Conservation (phyloP, 2,329 filamentous ascomycete genomes). For the Hypoxylon sp. region DNA sequence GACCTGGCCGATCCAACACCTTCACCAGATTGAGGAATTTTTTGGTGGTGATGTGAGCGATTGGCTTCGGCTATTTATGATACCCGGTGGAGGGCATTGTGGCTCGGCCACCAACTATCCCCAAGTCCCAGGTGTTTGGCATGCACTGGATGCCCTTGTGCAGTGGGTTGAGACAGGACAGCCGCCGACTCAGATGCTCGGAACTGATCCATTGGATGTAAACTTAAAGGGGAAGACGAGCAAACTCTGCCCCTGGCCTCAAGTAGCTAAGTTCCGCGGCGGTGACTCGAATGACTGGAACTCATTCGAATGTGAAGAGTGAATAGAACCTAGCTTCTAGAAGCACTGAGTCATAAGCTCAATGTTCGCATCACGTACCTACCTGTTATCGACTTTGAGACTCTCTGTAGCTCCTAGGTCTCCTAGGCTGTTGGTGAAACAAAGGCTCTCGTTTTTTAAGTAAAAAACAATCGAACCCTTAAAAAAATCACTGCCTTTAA, state of each 20-base stretch:
- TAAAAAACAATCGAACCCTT: no score
- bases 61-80: slow-evolving; percentile 58
- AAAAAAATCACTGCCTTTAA: no score
- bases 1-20: slow-evolving; percentile 57
- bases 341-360: not conserved
- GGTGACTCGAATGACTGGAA: slow-evolving; percentile 43
- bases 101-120: slow-evolving; percentile 55
- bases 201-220: slow-evolving; percentile 52
- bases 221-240: slow-evolving; percentile 50
- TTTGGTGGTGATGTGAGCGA: slow-evolving; percentile 50
- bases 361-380: no score
- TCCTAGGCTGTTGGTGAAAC: no score
- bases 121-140: slow-evolving; percentile 54
- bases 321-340: not conserved
- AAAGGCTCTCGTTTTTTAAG: no score
- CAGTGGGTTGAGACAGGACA: slow-evolving; percentile 56
- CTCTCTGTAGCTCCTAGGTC: no score
- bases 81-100: slow-evolving; percentile 59
- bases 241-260: slow-evolving; percentile 48
- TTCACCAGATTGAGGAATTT: slow-evolving; percentile 53
- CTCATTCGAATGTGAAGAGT: slow-evolving; percentile 27
- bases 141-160: slow-evolving; percentile 54
- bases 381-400: no score
- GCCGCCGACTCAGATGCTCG: slow-evolving; percentile 52
- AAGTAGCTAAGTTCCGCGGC: slow-evolving; percentile 35